Conservation (phyloP, 2,329 filamentous ascomycete species). For the Fusarium cyanostomum region DNA sequence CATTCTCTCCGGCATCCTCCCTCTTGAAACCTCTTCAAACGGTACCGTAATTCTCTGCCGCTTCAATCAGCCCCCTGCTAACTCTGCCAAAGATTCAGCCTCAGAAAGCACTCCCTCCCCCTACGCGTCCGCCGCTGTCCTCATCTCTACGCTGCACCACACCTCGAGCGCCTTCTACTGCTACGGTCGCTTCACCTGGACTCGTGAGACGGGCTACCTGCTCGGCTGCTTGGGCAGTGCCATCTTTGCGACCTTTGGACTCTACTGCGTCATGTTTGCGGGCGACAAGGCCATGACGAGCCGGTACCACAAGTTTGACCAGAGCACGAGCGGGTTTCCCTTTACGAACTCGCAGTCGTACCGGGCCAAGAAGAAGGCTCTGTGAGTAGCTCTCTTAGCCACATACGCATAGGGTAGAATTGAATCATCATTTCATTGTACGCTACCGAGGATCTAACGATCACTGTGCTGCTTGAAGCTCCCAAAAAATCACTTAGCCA, state of each 20-base stretch:
- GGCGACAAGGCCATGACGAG: slow-evolving; percentile 51
- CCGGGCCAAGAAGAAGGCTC: slow-evolving; percentile 51
- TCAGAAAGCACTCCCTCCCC: slow-evolving; percentile 61
- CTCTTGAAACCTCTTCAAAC: slow-evolving; percentile 63
- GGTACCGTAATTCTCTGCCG: slow-evolving; percentile 42
- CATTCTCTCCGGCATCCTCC: slow-evolving; percentile 75
- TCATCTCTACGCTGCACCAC: slow-evolving; percentile 75
- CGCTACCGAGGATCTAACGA: slow-evolving; percentile 5
- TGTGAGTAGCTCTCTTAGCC: slow-evolving; percentile 28
- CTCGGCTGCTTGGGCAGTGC: slow-evolving; percentile 68
- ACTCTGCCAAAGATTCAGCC: slow-evolving; percentile 19
- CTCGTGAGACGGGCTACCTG: slow-evolving; percentile 65
- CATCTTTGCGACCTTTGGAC: slow-evolving; percentile 65
- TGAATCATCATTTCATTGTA: slow-evolving; percentile 26
- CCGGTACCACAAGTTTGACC: slow-evolving; percentile 50
- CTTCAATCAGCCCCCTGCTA: background rate
- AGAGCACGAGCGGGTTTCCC: slow-evolving; percentile 53
- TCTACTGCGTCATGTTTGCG: slow-evolving; percentile 50
- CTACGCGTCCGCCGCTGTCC: slow-evolving; percentile 72
- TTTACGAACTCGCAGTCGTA: slow-evolving; percentile 52
- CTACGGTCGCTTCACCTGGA: slow-evolving; percentile 72
- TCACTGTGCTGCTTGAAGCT: slow-evolving; percentile 8
- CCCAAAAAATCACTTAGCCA: slow-evolving; percentile 24
- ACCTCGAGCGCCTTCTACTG: slow-evolving; percentile 68
- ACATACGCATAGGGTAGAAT: slow-evolving; percentile 2